Evolutionary conservation across 202 grass and related monocot genomes (phyloP).

Genomic region (Miscanthus sacchariflorus): DNA sequence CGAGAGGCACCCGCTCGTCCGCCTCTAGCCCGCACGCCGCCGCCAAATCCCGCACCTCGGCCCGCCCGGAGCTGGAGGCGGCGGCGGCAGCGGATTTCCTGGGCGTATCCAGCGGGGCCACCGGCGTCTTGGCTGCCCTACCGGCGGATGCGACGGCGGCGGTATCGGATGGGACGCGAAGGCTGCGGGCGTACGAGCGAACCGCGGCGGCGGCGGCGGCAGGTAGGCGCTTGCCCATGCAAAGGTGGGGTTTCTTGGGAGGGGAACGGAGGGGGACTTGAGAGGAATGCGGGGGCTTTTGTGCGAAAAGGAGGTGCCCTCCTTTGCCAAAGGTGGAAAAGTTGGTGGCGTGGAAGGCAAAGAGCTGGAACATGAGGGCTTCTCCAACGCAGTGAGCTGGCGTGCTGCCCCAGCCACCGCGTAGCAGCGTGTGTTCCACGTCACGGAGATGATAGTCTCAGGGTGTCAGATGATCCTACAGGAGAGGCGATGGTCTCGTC

Average conservation of each 20-base stretch:
- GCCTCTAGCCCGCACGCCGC: constrained; percentile 46
- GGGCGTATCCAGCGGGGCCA: constrained; percentile 50
- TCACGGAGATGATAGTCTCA: no score
- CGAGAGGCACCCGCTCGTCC: constrained; percentile 64
- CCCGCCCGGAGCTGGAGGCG: constrained; percentile 41
- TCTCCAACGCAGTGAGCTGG: no score
- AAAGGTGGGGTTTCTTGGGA: constrained; percentile 47
- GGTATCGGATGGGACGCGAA: neutral
- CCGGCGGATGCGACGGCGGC: neutral
- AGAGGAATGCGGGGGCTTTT: constrained; percentile 34
- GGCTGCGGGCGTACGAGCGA: constrained; percentile 41
- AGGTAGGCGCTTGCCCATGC: constrained; percentile 65
- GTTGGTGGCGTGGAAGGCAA: constrained; percentile 39
- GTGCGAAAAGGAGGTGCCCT: constrained; percentile 44
- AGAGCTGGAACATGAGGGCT: neutral
- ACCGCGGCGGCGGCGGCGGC: constrained; percentile 49
- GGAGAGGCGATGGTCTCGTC: no score
- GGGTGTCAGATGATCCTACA: no score
- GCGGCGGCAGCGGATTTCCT: constrained; percentile 43
- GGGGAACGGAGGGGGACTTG: neutral
- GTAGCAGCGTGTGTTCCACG: no score
- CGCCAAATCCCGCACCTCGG: constrained; percentile 57
- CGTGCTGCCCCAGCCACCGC: no score
- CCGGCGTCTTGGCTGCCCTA: constrained; percentile 30
- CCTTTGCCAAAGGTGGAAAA: constrained; percentile 44